Conservation (phyloP, 495 filamentous ascomycete genomes). For the Xylaria curta region DNA sequence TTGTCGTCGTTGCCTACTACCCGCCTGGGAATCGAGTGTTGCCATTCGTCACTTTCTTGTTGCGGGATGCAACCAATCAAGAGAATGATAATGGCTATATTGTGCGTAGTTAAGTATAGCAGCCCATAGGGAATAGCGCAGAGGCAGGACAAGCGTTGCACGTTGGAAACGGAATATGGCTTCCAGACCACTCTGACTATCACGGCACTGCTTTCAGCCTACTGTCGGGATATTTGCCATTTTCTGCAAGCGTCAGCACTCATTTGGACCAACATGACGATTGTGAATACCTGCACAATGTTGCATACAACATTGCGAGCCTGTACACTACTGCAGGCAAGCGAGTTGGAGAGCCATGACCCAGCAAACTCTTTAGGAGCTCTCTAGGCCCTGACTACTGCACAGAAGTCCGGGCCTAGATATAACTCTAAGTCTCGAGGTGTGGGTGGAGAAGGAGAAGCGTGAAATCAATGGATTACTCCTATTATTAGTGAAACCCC, state of each 20-base stretch:
- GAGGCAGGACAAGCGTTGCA: not conserved
- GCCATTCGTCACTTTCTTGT: constrained; percentile 17
- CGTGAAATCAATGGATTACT: not conserved
- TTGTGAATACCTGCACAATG: constrained; percentile 21
- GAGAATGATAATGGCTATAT: constrained; percentile 8
- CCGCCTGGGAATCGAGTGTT: not conserved
- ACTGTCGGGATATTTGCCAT: constrained; percentile 16
- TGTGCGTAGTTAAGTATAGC: not conserved
- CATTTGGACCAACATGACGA: constrained; percentile 9
- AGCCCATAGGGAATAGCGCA: constrained; percentile 5
- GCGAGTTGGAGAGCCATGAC: constrained; percentile 19
- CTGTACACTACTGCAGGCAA: not conserved
- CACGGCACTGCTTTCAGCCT: constrained; percentile 13
- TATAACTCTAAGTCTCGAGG: not conserved
- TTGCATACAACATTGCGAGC: constrained; percentile 19
- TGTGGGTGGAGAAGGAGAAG: constrained; percentile 21
- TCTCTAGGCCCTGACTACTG: constrained; percentile 8
- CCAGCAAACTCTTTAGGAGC: not conserved
- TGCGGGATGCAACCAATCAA: constrained; percentile 8
- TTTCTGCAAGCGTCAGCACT: constrained; percentile 17
- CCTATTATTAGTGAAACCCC: constrained; percentile 23
- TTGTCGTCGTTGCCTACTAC: constrained; percentile 13
- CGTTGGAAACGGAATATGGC: not conserved
- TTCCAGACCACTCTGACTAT: constrained; percentile 8
- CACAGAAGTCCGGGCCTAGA: constrained; percentile 12